Conservation (phyloP, 495 filamentous ascomycete genomes). For the Apiosordaria backusii region DNA sequence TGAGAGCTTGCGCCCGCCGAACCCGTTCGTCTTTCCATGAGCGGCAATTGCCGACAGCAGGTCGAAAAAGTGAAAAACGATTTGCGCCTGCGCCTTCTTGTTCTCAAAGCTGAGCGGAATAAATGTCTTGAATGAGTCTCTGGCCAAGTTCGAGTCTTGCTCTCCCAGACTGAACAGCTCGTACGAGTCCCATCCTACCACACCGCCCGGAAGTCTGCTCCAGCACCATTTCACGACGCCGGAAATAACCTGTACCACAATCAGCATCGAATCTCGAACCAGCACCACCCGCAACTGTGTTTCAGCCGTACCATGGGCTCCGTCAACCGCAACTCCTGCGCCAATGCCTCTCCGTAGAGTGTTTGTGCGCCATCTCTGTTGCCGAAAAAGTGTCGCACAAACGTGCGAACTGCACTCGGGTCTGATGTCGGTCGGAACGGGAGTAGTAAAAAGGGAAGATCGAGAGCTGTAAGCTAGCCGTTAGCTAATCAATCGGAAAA, state of each 20-base stretch:
- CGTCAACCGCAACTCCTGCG: slow-evolving; percentile 85
- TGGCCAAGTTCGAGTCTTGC: slow-evolving; percentile 86
- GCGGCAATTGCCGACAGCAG: slow-evolving; percentile 74
- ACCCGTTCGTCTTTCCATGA: slow-evolving; percentile 88
- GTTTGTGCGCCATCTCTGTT: slow-evolving; percentile 48
- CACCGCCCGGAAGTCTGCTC: slow-evolving; percentile 86
- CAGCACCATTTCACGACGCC: slow-evolving; percentile 99
- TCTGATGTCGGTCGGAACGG: slow-evolving; percentile 93
- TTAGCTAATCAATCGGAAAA: slow-evolving; percentile 30
- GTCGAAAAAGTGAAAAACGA: slow-evolving; percentile 97
- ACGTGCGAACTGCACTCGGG: slow-evolving; percentile 82
- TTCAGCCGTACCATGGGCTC: slow-evolving; percentile 76
- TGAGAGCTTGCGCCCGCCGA: slow-evolving; percentile 90
- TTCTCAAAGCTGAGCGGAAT: slow-evolving; percentile 93
- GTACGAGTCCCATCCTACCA: slow-evolving; percentile 96
- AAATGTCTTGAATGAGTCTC: slow-evolving; percentile 92
- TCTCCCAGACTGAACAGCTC: slow-evolving; percentile 94
- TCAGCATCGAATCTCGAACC: slow-evolving; percentile 17
- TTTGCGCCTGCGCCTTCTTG: slow-evolving; percentile 68
- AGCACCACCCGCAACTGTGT: neutral
- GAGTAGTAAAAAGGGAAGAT: slow-evolving; percentile 90
- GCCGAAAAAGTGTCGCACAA: slow-evolving; percentile 91
- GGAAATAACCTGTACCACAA: slow-evolving; percentile 67
- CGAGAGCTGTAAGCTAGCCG: slow-evolving; percentile 58
- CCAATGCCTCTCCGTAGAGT: slow-evolving; percentile 63